Percentiles rank a stretch among this genome's conserved stretches.
Conservation (phyloP, 2,329 filamentous ascomycete species). For the Septoria petroselini region DNA sequence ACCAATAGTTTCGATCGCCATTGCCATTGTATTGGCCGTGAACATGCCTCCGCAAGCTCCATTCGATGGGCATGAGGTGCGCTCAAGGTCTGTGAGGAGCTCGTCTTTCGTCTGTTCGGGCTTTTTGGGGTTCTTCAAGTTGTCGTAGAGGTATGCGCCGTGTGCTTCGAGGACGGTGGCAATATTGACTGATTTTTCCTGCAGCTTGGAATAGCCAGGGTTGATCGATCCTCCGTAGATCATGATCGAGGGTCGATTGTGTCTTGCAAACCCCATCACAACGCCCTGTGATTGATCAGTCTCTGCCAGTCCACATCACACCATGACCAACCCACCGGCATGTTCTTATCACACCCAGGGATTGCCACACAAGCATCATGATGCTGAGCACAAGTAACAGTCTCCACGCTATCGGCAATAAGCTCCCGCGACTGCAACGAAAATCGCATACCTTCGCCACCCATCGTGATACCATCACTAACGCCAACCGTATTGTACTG, state of each 20-base stretch:
- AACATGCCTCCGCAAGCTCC: constrained; percentile 92
- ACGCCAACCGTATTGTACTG: constrained; percentile 88
- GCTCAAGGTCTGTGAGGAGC: constrained; percentile 79
- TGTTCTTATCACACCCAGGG: constrained; percentile 95
- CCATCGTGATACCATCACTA: constrained; percentile 93
- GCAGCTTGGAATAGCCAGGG: constrained; percentile 74
- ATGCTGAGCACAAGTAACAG: constrained; percentile 84
- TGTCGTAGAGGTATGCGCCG: constrained; percentile 76
- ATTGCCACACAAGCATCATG: constrained; percentile 93
- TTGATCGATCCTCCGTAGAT: constrained; percentile 90
- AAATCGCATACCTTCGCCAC: constrained; percentile 90
- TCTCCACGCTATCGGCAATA: constrained; percentile 92
- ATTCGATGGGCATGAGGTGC: constrained; percentile 70
- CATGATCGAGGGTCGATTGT: constrained; percentile 92
- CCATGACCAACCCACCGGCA: constrained; percentile 67
- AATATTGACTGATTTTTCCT: constrained; percentile 80
- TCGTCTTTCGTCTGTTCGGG: constrained; percentile 68
- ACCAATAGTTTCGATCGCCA: constrained; percentile 85
- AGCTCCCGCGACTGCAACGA: constrained; percentile 87
- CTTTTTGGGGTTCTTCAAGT: constrained; percentile 66
- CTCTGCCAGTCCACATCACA: too few species aligned
- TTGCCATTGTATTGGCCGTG: constrained; percentile 92
- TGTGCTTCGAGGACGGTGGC: constrained; percentile 83
- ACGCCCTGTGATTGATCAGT: constrained; percentile 9
- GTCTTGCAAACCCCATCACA: constrained; percentile 77